Conservation (phyloP, 345 rosid species). For the Mallotus nudiflorus region DNA sequence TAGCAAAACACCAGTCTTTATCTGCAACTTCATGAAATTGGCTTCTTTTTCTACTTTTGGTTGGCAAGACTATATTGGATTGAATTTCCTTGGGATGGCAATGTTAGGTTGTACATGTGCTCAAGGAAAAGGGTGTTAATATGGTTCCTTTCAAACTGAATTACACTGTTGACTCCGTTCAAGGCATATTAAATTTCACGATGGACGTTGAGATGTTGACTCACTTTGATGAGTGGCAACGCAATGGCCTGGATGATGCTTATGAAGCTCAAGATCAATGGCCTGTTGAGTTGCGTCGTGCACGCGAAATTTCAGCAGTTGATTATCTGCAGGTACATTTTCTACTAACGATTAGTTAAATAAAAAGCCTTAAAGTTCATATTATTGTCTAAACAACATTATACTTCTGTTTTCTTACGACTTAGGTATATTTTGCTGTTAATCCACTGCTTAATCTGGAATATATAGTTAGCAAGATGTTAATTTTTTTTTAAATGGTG, state of each 20-base stretch:
- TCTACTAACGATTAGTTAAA: background rate
- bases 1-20: background rate
- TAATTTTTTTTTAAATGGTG: background rate
- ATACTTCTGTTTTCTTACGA: background rate
- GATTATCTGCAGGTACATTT: constrained; percentile 72
- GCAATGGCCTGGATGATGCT: constrained; percentile 53
- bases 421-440: background rate
- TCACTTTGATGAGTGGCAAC: constrained; percentile 92
- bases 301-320: constrained; percentile 67
- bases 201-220: constrained; percentile 85
- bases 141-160: constrained; percentile 77
- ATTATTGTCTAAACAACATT: background rate
- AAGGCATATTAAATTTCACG: constrained; percentile 78
- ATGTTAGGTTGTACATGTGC: constrained; percentile 67
- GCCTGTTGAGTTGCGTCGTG: constrained; percentile 72
- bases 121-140: constrained; percentile 66
- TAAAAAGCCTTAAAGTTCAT: background rate
- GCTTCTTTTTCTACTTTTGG: background rate
- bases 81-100: constrained; percentile 13
- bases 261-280: constrained; percentile 95
- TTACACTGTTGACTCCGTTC: constrained; percentile 74
- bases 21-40: background rate
- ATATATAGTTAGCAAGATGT: too few species aligned
- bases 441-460: too few species aligned
- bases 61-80: background rate